These are phyloP conservation scores for Komagataella pseudopastoris DNA, from an alignment of 805 yeast species.

Conservation along the genomic window DNA sequence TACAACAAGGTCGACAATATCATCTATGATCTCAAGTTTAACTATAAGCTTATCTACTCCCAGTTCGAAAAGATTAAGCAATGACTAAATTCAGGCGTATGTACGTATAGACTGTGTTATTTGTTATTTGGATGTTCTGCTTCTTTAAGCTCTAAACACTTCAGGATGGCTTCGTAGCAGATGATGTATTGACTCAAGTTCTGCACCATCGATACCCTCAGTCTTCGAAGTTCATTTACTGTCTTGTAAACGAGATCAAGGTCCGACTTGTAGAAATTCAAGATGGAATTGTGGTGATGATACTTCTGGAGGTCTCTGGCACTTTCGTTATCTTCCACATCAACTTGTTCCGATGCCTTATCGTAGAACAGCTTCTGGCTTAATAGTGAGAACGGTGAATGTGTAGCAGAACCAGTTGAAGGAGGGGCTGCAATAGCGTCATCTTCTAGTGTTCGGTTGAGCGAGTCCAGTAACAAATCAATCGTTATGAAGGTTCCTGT, in stretches of 20 bases:
- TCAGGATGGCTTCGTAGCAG: constrained; percentile 28
- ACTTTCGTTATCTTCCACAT: not conserved
- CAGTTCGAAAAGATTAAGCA: constrained; percentile 32
- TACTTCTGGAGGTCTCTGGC: constrained; percentile 1
- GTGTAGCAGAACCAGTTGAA: not conserved
- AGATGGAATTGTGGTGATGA: not conserved
- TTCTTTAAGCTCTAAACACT: not conserved
- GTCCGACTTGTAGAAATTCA: constrained; percentile 2
- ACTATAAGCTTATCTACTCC: constrained; percentile 59
- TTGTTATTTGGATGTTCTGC: not conserved
- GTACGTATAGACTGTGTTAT: not conserved
- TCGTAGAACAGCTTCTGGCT: constrained; percentile 3
- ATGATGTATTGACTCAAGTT: constrained; percentile 38
- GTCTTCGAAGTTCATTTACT: constrained; percentile 33
- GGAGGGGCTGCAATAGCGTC: not conserved
- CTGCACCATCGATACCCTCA: constrained; percentile 47
- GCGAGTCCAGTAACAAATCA: constrained; percentile 22
- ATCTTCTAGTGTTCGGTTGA: constrained; percentile 1
- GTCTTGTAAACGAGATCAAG: constrained; percentile 28
- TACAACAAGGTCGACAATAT: constrained; percentile 57
- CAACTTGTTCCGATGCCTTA: not conserved
- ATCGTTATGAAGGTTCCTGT: constrained; percentile 38
- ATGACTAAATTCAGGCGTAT: not conserved
- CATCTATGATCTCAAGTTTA: constrained; percentile 56
- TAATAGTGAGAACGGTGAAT: not conserved